Percentiles rank a stretch among this genome's conserved stretches.
Conservation (phyloP, 257 asterid species). For the Petunia axillaris region DNA sequence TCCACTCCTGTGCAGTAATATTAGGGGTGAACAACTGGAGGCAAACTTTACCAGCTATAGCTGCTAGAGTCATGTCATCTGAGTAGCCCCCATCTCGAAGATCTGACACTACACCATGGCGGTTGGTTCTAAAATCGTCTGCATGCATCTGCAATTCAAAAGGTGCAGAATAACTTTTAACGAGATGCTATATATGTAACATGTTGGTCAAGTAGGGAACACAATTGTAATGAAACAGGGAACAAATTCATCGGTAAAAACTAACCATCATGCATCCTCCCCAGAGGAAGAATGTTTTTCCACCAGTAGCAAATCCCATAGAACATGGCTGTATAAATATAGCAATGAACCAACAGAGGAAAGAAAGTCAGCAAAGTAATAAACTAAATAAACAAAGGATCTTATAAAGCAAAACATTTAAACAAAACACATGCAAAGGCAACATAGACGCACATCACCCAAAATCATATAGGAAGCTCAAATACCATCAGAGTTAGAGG, state of each 20-base stretch:
- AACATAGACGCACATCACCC: slow-evolving; percentile 8
- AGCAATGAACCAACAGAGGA: slow-evolving; percentile 25
- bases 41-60: slow-evolving; percentile 69
- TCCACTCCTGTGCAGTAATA: neutral
- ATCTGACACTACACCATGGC: slow-evolving; percentile 75
- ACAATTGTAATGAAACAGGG: slow-evolving; percentile 19
- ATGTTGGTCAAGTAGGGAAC: neutral
- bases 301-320: slow-evolving; percentile 99
- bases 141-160: slow-evolving; percentile 86
- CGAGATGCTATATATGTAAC: slow-evolving; percentile 20
- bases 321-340: slow-evolving; percentile 83
- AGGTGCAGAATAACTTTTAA: slow-evolving; percentile 19
- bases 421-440: neutral
- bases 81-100: slow-evolving; percentile 98
- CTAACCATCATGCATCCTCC: slow-evolving; percentile 99
- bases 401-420: neutral
- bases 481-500: neutral
- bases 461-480: neutral
- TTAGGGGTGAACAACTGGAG: slow-evolving; percentile 23
- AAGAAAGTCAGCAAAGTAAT: slow-evolving; percentile 27
- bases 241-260: slow-evolving; percentile 22
- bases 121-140: slow-evolving; percentile 90
- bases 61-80: slow-evolving; percentile 99
- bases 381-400: slow-evolving; percentile 12
- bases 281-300: slow-evolving; percentile 96